Base-by-base conservation (phyloP, 2,329 filamentous ascomycete genomes). In the Epichloe amarillans region DNA sequence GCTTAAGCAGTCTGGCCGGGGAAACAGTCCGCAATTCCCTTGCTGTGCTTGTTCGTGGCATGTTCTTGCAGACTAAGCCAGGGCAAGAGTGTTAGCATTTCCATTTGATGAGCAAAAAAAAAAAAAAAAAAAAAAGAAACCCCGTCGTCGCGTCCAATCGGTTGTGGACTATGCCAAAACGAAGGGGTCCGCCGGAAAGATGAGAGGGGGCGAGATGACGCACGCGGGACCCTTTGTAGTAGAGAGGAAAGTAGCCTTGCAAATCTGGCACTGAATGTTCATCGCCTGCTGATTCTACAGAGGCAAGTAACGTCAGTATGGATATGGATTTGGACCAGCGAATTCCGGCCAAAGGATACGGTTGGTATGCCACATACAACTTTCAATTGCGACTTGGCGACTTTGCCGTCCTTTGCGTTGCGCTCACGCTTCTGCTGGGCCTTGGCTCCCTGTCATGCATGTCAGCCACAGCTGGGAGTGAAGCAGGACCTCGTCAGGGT, bases 171-270 rank as follows among this genome's bases (percentile, higher is more conserved):
- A 14, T 5, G 15, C 14, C 23, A 30, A 30, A 15, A 21, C 17
- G n/a, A n/a, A 15, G 23, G 23, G 37, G 11, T 10, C 39, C 5
- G n/a, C 39, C 5, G 36, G 10, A 6, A 19, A 37, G 5, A n/a
- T n/a, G 30, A 15, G 11, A 11, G 30, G 8, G 6, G 42, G 8
- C 17, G 4, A 8, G 15, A 15, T 3, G 19, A 71, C 78, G 58
- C 73, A 83, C 79, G 84, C 81, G 61, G 83, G 83, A 54, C 76
- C 80, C 63, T 84, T 83, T 54, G 83, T 84, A 37, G 86, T 90
- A 73, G 84, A 83, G 59, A 89, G 76, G 72, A 90, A 89, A 33
- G 84, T 86, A 59, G 83, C 78, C 69, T 82, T 85, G 83, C 86
- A 90, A 61, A 81, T 73, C 58, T 78, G 71, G 76, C 86, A 90